A percentile compares a stretch with the other conserved stretches of the same genome.
phyloP scores from a whole-genome alignment of 257 asterid species.

The Salvia rosmarinus region DNA sequence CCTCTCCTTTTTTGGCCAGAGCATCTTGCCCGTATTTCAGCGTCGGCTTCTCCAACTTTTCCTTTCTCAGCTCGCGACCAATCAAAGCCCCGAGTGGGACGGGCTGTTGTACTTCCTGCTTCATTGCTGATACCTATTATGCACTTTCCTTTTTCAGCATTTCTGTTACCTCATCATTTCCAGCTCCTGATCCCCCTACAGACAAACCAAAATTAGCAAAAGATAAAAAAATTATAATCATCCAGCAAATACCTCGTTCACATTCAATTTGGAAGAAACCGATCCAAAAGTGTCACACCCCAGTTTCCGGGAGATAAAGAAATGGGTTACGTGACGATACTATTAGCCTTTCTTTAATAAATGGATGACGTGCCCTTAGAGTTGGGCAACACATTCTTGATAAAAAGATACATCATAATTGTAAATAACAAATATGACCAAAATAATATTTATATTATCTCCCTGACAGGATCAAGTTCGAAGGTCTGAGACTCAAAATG shows the following conservation, averaged over 20 bases:
- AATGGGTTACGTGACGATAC: too few species aligned
- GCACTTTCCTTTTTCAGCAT: constrained; percentile 45
- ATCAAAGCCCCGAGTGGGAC: constrained; percentile 78
- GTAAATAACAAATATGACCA: too few species aligned
- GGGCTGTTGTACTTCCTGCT: constrained; percentile 58
- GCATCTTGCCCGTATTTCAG: constrained; percentile 78
- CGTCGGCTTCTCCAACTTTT: constrained; percentile 71
- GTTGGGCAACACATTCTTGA: too few species aligned
- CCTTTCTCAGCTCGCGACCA: constrained; percentile 75
- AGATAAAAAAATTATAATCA: too few species aligned
- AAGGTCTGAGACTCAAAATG: too few species aligned
- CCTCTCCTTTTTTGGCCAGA: constrained; percentile 91
- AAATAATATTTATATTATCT: too few species aligned
- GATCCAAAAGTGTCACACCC: constrained; percentile 12
- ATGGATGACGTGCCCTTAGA: too few species aligned
- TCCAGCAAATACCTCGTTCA: constrained; percentile 9
- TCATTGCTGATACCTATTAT: constrained; percentile 60
- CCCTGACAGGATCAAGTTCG: too few species aligned
- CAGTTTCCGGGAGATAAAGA: too few species aligned
- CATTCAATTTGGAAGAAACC: constrained; percentile 7
- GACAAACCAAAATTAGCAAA: constrained; percentile 19
- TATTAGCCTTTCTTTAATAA: too few species aligned
- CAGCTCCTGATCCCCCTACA: constrained; percentile 41
- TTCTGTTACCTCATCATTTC: constrained; percentile 47
- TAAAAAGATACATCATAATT: too few species aligned